Evolutionary conservation across 1,284 basidiomycete species (phyloP), one percentile per base, ranked within the genome.

Genomic region (Fomitopsis palustris): DNA sequence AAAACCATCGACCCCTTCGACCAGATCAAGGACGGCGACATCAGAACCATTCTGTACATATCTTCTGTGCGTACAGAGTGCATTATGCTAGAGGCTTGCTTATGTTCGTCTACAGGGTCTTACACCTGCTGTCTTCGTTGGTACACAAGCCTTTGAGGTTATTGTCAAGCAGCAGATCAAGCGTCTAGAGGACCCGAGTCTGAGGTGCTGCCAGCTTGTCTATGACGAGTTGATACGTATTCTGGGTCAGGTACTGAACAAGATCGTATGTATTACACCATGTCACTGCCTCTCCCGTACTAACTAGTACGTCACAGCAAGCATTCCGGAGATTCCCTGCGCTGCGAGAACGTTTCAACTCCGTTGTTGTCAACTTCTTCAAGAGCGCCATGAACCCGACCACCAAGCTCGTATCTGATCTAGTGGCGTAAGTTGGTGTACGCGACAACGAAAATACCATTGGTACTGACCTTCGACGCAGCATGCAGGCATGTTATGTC

Each of bases 131-230:
- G 81, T 99, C 17, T 98, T 99, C 71, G 96, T 98, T 54, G 95
- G 95, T 21, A 96, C 96, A 0, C 89, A 92, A 61, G 96, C 96
- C 1, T 98, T 98, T 67, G 96, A 98, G 73, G 92, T 96, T 61
- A 98, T 98, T 67, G 94, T 98, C 68, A 99, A 98, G 80, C 94
- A 98, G 73, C 96, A 99, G 75, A 99, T 99, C 74, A 92, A 95
- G 75, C 86, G 96, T 52, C 78, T 99, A 55, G 96, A 98, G 71
- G 96, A 98, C 14, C 96, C 96, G 4, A 82, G 86, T 61, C 76
- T 98, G 68, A 96, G 96, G 72, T 98, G 96, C 71, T 96, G 93
- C 67, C 88, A 95, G 65, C 81, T 98, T 57, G 92, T 98, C 1
- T 98, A 98, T 67, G 96, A 98, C 69, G 96, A 98, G 73, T 83